phyloP scores from a whole-genome alignment of 208 protist genomes.

The Acanthamoeba triangularis region DNA sequence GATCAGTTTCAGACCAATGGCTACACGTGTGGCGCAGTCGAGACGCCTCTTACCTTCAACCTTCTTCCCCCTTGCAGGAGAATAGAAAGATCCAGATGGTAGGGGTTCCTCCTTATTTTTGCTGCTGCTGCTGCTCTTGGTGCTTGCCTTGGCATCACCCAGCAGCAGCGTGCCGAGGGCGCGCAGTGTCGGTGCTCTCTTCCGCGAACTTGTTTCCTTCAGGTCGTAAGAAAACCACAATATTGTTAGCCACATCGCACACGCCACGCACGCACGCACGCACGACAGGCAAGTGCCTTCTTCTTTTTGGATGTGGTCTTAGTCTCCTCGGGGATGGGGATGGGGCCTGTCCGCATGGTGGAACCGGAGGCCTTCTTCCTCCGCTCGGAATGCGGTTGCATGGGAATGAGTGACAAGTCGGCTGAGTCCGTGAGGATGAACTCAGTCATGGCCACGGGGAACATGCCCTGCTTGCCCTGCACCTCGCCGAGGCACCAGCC shows the following conservation, averaged over 20 bases:
- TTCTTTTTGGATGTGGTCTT: not conserved
- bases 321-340: not conserved
- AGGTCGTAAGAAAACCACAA: not conserved
- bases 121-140: not conserved
- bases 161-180: not conserved
- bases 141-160: not conserved
- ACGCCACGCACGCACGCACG: not conserved
- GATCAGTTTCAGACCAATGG: too few species aligned
- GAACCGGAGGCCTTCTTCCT: not conserved
- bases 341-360: not conserved
- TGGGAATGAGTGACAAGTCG: not conserved
- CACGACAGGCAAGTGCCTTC: too few species aligned
- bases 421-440: not conserved
- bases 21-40: not conserved
- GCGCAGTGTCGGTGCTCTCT: not conserved
- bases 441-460: slow-evolving; percentile 37
- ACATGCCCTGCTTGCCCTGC: slow-evolving; percentile 36
- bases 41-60: not conserved
- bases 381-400: not conserved
- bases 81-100: not conserved
- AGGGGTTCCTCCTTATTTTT: not conserved
- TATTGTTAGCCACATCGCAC: too few species aligned
- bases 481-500: slow-evolving; percentile 42
- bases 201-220: not conserved
- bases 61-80: not conserved